phyloP scores from a whole-genome alignment of 1,284 basidiomycete genomes.

The Ganoderma sp. region DNA sequence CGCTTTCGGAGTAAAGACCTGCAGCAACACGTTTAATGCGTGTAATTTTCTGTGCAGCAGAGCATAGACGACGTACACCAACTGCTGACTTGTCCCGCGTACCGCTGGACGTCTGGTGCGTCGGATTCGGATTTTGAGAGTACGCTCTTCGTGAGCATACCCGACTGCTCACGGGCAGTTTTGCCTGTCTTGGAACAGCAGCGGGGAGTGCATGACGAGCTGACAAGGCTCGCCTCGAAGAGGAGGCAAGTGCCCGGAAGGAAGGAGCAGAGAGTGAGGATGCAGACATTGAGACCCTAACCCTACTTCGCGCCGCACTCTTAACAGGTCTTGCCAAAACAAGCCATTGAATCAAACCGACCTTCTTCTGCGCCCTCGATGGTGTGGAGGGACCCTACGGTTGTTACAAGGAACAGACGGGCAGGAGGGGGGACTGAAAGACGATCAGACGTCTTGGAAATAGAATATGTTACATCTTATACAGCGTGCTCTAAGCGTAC shows the following conservation, averaged over 20 bases:
- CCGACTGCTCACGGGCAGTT: background rate
- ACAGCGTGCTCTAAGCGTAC: slow-evolving; percentile 8
- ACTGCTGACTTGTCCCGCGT: slow-evolving; percentile 49
- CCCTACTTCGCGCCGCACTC: slow-evolving; percentile 16
- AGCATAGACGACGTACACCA: slow-evolving; percentile 42
- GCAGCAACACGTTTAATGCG: background rate
- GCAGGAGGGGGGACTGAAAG: background rate
- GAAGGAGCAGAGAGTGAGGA: slow-evolving; percentile 21
- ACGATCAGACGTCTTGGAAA: no score
- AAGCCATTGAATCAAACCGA: background rate
- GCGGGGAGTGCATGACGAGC: slow-evolving; percentile 11
- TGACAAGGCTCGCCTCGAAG: slow-evolving; percentile 10
- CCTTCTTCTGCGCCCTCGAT: background rate
- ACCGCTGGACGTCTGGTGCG: slow-evolving; percentile 36
- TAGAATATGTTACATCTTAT: background rate
- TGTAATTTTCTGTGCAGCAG: slow-evolving; percentile 16
- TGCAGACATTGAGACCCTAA: slow-evolving; percentile 31
- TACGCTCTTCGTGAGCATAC: slow-evolving; percentile 23
- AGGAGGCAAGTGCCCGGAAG: slow-evolving; percentile 20
- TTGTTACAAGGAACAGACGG: background rate
- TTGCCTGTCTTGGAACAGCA: no score
- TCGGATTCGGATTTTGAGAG: slow-evolving; percentile 29
- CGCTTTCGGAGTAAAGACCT: slow-evolving; percentile 90
- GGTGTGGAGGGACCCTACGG: background rate
- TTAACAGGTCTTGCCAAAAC: background rate